Evolutionary conservation across 2,329 filamentous ascomycete species (phyloP).

Genomic region (Sporothrix variecibatus): DNA sequence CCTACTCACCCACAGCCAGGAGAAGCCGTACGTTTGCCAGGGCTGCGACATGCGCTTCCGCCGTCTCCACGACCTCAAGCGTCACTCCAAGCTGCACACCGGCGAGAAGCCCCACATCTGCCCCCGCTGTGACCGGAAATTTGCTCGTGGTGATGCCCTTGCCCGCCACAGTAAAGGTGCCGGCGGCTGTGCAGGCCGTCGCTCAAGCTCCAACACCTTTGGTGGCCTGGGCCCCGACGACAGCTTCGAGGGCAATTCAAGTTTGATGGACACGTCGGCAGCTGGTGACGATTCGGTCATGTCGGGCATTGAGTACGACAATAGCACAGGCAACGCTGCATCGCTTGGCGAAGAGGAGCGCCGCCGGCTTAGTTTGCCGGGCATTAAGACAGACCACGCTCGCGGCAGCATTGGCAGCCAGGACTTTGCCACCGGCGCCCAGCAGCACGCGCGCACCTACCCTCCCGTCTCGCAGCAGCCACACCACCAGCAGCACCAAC

Average conservation of each 20-base stretch:
- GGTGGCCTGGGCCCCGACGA: conserved; percentile 52
- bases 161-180: conserved; percentile 94
- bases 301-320: conserved; percentile 58
- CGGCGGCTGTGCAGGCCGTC: conserved; percentile 88
- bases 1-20: conserved; percentile 94
- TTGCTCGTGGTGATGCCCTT: conserved; percentile 91
- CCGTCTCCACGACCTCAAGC: conserved; percentile 89
- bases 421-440: neutral
- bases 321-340: conserved; percentile 28
- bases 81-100: conserved; percentile 94
- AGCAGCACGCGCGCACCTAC: conserved; percentile 13
- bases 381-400: conserved; percentile 70
- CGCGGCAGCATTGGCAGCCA: conserved; percentile 44
- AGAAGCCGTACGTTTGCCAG: conserved; percentile 93
- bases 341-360: conserved; percentile 52
- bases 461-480: conserved; percentile 40
- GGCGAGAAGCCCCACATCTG: conserved; percentile 95
- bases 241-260: conserved; percentile 39
- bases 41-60: conserved; percentile 93
- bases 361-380: conserved; percentile 70
- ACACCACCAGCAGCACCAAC: conserved; percentile 53
- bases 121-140: conserved; percentile 89
- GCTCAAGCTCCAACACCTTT: conserved; percentile 82
- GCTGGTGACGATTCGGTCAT: conserved; percentile 57
- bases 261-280: conserved; percentile 22